Conservation (phyloP, 2,329 filamentous ascomycete species). For the Aspergillus oerlinghausenensis region DNA sequence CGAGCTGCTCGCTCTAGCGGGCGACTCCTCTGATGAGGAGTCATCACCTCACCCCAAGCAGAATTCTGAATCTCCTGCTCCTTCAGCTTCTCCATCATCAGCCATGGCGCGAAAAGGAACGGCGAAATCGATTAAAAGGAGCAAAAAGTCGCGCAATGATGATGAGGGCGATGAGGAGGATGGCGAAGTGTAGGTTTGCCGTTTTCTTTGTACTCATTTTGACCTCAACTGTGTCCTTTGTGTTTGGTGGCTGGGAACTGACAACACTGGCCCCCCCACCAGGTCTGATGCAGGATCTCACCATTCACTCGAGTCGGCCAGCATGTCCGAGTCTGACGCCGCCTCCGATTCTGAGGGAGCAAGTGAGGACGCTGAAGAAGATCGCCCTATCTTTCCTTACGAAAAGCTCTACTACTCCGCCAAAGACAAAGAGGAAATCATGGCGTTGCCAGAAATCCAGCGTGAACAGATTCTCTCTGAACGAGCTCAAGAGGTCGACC, state of each 20-base stretch:
- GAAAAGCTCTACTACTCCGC: constrained; percentile 78
- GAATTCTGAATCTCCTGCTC: constrained; percentile 51
- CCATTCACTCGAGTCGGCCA: constrained; percentile 72
- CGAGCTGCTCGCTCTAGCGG: constrained; percentile 88
- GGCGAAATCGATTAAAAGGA: constrained; percentile 32
- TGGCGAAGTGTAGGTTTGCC: constrained; percentile 70
- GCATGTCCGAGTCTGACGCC: constrained; percentile 85
- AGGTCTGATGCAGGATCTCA: constrained; percentile 68
- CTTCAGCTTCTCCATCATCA: constrained; percentile 47
- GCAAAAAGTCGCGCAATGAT: constrained; percentile 50
- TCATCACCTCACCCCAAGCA: constrained; percentile 51
- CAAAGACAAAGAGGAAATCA: constrained; percentile 71
- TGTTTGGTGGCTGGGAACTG: not conserved
- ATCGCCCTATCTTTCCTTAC: constrained; percentile 65
- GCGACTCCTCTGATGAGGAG: constrained; percentile 55
- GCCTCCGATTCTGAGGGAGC: constrained; percentile 68
- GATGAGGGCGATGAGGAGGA: constrained; percentile 60
- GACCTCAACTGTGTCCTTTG: not conserved
- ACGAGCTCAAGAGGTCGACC: constrained; percentile 76
- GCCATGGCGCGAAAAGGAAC: constrained; percentile 46
- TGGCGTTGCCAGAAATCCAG: constrained; percentile 83
- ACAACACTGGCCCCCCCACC: constrained; percentile 8
- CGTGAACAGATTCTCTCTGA: constrained; percentile 87
- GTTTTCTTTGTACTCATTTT: constrained; percentile 9
- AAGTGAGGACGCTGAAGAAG: constrained; percentile 40